Evolutionary conservation across 2,329 filamentous ascomycete genomes (phyloP).

Genomic region (Diaporthe eres): DNA sequence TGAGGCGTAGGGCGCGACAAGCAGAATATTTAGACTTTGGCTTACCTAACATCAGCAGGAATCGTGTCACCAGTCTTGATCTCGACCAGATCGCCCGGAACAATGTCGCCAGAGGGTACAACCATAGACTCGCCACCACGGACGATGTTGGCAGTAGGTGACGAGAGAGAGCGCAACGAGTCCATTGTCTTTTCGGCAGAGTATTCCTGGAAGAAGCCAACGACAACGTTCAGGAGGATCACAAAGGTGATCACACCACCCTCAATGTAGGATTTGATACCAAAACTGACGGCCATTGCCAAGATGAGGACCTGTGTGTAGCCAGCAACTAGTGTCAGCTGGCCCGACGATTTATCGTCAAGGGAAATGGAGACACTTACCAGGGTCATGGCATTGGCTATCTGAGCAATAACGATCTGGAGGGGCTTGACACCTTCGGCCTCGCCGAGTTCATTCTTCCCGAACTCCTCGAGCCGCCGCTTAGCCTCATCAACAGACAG

Average conservation of each 20-base stretch:
- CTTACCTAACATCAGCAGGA: conserved; percentile 56
- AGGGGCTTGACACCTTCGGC: conserved; percentile 3
- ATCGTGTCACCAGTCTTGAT: conserved; percentile 62
- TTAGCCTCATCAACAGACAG: background rate
- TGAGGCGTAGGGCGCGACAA: too few species aligned
- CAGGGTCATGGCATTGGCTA: conserved; percentile 75
- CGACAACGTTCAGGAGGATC: conserved; percentile 65
- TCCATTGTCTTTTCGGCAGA: conserved; percentile 68
- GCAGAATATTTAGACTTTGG: background rate
- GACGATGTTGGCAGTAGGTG: conserved; percentile 63
- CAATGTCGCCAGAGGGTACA: conserved; percentile 67
- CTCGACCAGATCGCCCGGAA: conserved; percentile 71
- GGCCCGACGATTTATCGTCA: conserved; percentile 21
- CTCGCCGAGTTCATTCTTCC: background rate
- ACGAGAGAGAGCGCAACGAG: conserved; percentile 63
- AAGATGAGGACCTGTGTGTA: conserved; percentile 56
- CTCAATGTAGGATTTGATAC: conserved; percentile 66
- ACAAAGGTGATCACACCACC: conserved; percentile 66
- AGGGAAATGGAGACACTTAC: conserved; percentile 51
- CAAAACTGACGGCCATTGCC: conserved; percentile 65
- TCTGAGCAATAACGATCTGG: conserved; percentile 59
- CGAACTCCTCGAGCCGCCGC: background rate
- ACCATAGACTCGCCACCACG: conserved; percentile 62
- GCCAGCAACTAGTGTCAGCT: conserved; percentile 5
- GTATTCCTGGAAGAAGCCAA: conserved; percentile 69